Conservation (phyloP, 2,329 filamentous ascomycete genomes). For the Colletotrichum brevisporum region DNA sequence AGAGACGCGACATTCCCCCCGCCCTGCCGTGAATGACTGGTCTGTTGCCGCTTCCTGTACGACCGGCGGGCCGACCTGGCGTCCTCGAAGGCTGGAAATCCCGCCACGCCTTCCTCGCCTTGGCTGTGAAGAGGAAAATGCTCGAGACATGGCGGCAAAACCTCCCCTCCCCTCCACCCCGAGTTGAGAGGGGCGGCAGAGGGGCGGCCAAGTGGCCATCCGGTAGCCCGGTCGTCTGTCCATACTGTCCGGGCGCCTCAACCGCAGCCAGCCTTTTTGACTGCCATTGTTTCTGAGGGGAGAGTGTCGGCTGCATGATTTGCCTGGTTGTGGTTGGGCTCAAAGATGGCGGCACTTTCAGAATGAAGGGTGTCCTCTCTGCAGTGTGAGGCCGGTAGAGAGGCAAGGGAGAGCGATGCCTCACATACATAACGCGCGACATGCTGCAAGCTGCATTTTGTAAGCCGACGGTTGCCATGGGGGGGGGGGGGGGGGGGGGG, state of each 20-base stretch:
- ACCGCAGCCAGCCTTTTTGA: neutral
- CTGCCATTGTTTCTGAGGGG: neutral
- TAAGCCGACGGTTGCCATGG: slow-evolving; percentile 18
- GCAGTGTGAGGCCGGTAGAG: neutral
- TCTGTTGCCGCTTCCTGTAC: neutral
- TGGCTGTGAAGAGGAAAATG: slow-evolving; percentile 18
- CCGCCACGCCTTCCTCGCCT: neutral
- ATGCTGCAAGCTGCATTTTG: slow-evolving; percentile 11
- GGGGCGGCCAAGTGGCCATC: neutral
- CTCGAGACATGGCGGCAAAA: slow-evolving; percentile 24
- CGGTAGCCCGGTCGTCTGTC: neutral
- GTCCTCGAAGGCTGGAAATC: slow-evolving; percentile 9
- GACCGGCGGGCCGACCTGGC: neutral
- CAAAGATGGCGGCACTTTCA: neutral
- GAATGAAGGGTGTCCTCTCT: too few relatives aligned
- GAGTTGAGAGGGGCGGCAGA: neutral
- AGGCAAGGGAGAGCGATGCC: slow-evolving; percentile 3
- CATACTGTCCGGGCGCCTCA: neutral
- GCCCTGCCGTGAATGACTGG: too few relatives aligned
- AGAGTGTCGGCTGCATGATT: neutral
- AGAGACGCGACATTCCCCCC: neutral
- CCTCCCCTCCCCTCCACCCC: neutral
- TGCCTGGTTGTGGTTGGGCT: neutral
- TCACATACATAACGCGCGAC: slow-evolving; percentile 5
- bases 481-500: neutral